A percentile compares a stretch with the other conserved stretches of the same genome.
These are phyloP conservation scores for Anastatica hierochuntica DNA, from an alignment of 345 rosid genomes.

Conservation along the genomic window DNA sequence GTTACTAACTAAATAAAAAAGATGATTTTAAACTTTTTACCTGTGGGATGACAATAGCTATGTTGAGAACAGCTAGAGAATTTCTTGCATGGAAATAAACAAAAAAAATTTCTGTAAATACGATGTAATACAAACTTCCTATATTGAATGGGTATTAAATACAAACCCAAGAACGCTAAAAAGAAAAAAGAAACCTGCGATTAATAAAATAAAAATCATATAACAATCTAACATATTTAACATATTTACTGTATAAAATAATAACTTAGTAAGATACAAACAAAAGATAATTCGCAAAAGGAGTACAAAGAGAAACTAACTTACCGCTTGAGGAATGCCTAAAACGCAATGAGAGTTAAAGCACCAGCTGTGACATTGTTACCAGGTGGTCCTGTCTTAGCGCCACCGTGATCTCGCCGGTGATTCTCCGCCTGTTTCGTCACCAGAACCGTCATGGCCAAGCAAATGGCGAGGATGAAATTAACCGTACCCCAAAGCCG, in stretches of 20 bases:
- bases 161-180: too few species aligned
- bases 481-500: constrained; percentile 68
- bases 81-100: constrained; percentile 16
- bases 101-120: not conserved
- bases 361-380: constrained; percentile 48
- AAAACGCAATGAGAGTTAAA: constrained; percentile 45
- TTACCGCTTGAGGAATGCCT: constrained; percentile 79
- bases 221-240: too few species aligned
- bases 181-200: too few species aligned
- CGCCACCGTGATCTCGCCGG: constrained; percentile 25
- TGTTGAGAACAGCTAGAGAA: constrained; percentile 26
- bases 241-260: not conserved
- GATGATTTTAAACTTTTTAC: constrained; percentile 5
- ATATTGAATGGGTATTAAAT: too few species aligned
- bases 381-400: constrained; percentile 31
- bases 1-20: not conserved
- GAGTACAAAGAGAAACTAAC: not conserved
- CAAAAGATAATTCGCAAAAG: too few species aligned
- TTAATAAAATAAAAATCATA: too few species aligned
- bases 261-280: too few species aligned
- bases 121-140: too few species aligned
- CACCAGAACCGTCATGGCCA: constrained; percentile 42
- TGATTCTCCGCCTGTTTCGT: constrained; percentile 53
- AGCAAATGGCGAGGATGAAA: constrained; percentile 45
- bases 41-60: constrained; percentile 30